phyloP scores from a whole-genome alignment of 371 early-diverging fungal genomes.

The Capillidium heterosporum region DNA sequence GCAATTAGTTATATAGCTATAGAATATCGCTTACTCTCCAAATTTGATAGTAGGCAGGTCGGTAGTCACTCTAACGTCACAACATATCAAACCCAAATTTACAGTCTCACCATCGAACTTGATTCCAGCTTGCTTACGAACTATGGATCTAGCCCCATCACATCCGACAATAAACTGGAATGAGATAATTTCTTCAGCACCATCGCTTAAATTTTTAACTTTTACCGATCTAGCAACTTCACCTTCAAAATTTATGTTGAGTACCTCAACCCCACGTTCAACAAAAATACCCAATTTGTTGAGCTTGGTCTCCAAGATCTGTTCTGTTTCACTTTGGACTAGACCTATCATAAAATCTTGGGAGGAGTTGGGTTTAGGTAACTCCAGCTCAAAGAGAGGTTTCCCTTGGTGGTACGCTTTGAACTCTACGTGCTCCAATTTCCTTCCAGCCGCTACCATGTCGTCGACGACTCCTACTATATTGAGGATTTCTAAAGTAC shows the following conservation, averaged over 20 bases:
- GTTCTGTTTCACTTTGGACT: not conserved
- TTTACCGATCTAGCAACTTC: not conserved
- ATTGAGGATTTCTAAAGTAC: conserved; percentile 1
- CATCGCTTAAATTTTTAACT: conserved; percentile 2
- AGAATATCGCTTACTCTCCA: not conserved
- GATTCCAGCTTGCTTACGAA: conserved; percentile 12
- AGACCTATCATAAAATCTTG: not conserved
- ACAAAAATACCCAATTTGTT: not conserved
- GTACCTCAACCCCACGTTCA: conserved; percentile 3
- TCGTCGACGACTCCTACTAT: not conserved
- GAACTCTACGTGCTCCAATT: too few species aligned
- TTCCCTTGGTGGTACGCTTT: not conserved
- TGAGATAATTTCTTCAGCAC: conserved; percentile 4
- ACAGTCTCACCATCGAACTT: conserved; percentile 11
- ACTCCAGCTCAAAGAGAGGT: not conserved
- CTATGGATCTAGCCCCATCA: conserved; percentile 15
- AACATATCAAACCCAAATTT: not conserved
- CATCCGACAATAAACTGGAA: conserved; percentile 15
- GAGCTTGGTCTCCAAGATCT: conserved; percentile 4
- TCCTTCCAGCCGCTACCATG: not conserved
- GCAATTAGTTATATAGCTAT: conserved; percentile 1
- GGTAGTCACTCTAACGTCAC: not conserved
- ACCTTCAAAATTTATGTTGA: not conserved
- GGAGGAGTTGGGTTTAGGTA: not conserved
- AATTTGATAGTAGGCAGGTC: not conserved